These are phyloP conservation scores for Populus alba DNA, from an alignment of 345 rosid species.

Conservation along the genomic window DNA sequence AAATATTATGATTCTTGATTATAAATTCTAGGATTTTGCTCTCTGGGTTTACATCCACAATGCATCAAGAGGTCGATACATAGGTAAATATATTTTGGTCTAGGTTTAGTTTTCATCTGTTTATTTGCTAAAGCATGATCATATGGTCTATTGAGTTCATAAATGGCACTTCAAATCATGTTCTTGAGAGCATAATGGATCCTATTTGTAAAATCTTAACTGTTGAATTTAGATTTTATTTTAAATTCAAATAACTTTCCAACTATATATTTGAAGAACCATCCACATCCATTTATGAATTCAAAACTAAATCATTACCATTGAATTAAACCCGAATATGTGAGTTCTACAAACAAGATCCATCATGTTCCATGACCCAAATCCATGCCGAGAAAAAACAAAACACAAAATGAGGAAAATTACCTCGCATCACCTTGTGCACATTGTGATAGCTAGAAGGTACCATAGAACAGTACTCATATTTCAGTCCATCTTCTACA, in stretches of 20 bases:
- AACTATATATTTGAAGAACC: background rate
- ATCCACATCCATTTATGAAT: background rate
- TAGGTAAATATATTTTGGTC: too few relatives aligned
- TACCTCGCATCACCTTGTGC: background rate
- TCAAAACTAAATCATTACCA: background rate
- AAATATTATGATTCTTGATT: too few relatives aligned
- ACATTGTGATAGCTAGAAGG: background rate
- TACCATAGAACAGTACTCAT: background rate
- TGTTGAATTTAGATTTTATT: background rate
- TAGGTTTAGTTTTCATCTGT: background rate
- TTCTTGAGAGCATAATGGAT: background rate
- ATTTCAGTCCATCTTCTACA: constrained; percentile 6
- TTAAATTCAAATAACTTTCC: background rate
- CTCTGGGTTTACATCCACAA: too few relatives aligned
- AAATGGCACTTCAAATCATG: background rate
- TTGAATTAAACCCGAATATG: background rate
- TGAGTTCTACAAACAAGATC: background rate
- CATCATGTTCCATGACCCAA: background rate
- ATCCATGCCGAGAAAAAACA: background rate
- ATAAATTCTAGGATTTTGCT: too few relatives aligned
- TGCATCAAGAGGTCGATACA: background rate
- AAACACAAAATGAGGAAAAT: too few relatives aligned
- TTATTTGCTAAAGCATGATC: background rate
- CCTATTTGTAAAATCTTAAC: background rate
- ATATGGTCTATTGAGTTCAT: too few relatives aligned